Percentiles rank a stretch among this genome's conserved stretches.
Evolutionary conservation across 306 rosid species (phyloP).

Genomic region (Dalbergia cultrata): DNA sequence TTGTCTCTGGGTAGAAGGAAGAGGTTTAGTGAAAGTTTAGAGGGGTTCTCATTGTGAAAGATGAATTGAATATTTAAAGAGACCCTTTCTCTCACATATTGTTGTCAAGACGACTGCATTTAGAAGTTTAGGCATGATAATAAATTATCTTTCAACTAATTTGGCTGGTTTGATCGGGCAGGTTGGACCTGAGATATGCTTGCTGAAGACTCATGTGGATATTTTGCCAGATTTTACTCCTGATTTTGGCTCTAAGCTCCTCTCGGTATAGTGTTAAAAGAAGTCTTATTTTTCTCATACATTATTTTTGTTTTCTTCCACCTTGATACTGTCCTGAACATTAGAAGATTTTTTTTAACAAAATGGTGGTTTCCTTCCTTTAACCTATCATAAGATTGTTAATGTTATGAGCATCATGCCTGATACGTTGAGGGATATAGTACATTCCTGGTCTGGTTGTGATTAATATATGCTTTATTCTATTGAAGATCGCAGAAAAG

Average conservation of each 20-base stretch:
- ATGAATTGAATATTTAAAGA: neutral
- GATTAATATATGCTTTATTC: conserved; percentile 47
- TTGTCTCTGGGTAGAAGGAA: neutral
- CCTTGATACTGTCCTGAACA: neutral
- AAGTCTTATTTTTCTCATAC: conserved; percentile 4
- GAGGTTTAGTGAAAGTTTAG: neutral
- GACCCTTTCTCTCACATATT: neutral
- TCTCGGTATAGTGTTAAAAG: conserved; percentile 60
- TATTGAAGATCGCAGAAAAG: conserved; percentile 79
- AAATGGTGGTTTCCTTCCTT: conserved; percentile 15
- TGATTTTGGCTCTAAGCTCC: conserved; percentile 88
- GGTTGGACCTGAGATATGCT: conserved; percentile 96
- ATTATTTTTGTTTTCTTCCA: neutral
- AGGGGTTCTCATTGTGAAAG: neutral
- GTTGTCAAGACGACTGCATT: conserved; percentile 20
- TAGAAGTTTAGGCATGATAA: neutral
- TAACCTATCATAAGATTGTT: conserved; percentile 17
- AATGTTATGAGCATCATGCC: neutral
- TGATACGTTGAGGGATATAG: conserved; percentile 2
- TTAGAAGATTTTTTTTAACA: conserved; percentile 16
- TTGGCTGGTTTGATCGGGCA: conserved; percentile 45
- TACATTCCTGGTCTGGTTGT: conserved; percentile 21
- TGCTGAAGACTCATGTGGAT: conserved; percentile 94
- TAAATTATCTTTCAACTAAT: neutral
- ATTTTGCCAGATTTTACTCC: conserved; percentile 91